These are phyloP conservation scores for Aspergillus sp. DNA, from an alignment of 2,329 filamentous ascomycete genomes.

Conservation along the genomic window DNA sequence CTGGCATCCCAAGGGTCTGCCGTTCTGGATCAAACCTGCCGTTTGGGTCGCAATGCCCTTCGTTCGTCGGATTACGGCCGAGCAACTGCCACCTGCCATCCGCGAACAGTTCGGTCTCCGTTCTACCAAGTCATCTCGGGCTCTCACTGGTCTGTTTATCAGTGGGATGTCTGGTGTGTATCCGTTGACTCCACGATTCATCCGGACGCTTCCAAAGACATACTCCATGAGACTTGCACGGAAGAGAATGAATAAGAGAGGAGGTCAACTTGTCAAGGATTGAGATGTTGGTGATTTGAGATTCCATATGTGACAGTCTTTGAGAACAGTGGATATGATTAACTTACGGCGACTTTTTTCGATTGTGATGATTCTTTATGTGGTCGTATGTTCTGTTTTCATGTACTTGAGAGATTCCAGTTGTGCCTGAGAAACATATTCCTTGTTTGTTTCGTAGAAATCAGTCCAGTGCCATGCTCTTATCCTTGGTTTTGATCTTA, in stretches of 20 bases:
- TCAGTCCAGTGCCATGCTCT: too few relatives aligned
- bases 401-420: neutral
- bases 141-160: neutral
- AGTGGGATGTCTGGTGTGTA: neutral
- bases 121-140: slow-evolving; percentile 1
- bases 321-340: neutral
- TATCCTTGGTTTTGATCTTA: too few relatives aligned
- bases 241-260: slow-evolving; percentile 9
- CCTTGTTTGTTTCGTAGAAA: neutral
- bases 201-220: neutral
- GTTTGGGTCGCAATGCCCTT: slow-evolving; percentile 3
- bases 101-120: slow-evolving; percentile 5
- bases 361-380: neutral
- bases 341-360: neutral
- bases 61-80: slow-evolving; percentile 1
- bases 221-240: slow-evolving; percentile 5
- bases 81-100: slow-evolving; percentile 7
- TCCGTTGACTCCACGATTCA: neutral
- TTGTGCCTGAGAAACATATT: neutral
- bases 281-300: neutral
- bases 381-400: neutral
- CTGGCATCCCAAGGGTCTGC: neutral
- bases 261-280: slow-evolving; percentile 6
- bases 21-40: neutral
- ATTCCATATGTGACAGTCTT: too few relatives aligned